phyloP scores from a whole-genome alignment of 2,329 filamentous ascomycete species.

The Ophiostoma himal-ulmi region DNA sequence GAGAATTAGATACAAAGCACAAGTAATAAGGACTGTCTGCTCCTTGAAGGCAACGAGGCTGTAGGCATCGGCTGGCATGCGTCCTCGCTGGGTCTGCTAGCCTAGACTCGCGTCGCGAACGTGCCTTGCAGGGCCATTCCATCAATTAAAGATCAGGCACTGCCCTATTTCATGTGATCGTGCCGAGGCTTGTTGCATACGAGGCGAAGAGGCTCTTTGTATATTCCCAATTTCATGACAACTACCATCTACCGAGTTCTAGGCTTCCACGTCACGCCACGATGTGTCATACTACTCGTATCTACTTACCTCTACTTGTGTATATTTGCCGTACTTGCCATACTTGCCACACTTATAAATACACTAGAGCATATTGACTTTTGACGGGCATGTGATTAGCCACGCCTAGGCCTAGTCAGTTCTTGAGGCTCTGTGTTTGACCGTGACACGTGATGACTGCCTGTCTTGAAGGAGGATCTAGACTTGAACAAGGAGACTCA shows the following conservation, averaged over 20 bases:
- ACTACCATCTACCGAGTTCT: background rate
- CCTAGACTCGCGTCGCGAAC: background rate
- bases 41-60: background rate
- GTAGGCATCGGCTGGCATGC: too few relatives aligned
- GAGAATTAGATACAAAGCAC: too few relatives aligned
- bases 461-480: background rate
- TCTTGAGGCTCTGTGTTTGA: background rate
- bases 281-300: background rate
- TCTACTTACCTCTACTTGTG: background rate
- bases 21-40: background rate
- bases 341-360: too few relatives aligned
- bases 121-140: background rate
- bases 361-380: background rate
- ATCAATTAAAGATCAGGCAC: background rate
- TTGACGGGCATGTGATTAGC: background rate
- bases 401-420: background rate
- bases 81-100: background rate
- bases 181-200: background rate
- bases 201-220: background rate
- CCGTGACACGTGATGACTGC: background rate
- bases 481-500: background rate
- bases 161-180: background rate
- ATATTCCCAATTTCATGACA: background rate
- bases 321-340: background rate
- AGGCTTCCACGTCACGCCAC: background rate